Conservation (phyloP, 805 yeast species). For the Metschnikowia colocasiae region DNA sequence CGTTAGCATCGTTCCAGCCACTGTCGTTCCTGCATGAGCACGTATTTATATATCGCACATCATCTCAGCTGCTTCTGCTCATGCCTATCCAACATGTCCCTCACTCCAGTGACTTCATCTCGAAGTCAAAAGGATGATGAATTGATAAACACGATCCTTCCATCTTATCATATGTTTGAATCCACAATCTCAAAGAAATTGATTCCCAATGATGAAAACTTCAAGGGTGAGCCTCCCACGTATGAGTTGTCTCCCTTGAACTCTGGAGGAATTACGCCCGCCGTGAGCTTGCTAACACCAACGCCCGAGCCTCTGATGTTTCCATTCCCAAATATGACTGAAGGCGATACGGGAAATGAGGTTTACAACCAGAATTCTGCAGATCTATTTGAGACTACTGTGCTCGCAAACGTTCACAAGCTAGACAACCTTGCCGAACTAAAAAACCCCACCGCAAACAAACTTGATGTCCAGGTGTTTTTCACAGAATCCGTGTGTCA, state of each 20-base stretch:
- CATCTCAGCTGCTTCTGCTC: not conserved
- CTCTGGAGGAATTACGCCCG: conserved; percentile 19
- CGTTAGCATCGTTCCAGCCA: not conserved
- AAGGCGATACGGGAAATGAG: conserved; percentile 6
- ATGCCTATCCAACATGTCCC: conserved; percentile 8
- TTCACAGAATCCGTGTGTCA: conserved; percentile 39
- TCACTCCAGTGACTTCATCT: conserved; percentile 7
- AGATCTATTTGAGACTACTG: conserved; percentile 37
- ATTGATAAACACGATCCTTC: conserved; percentile 35
- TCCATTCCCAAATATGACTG: conserved; percentile 16
- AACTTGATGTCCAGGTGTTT: conserved; percentile 31
- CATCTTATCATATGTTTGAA: conserved; percentile 44
- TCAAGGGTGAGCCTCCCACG: conserved; percentile 38
- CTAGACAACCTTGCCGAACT: conserved; percentile 30
- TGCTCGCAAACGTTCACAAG: conserved; percentile 40
- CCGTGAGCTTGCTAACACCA: conserved; percentile 3
- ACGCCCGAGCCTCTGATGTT: conserved; percentile 7
- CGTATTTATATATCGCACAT: not conserved
- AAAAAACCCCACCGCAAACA: conserved; percentile 19
- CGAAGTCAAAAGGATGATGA: conserved; percentile 23
- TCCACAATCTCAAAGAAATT: conserved; percentile 38
- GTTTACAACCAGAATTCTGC: conserved; percentile 14
- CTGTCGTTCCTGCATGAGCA: not conserved
- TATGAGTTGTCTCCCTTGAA: conserved; percentile 24
- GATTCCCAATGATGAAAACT: conserved; percentile 38